Conservation (phyloP, 495 filamentous ascomycete genomes). For the Penicillium malachiteum region DNA sequence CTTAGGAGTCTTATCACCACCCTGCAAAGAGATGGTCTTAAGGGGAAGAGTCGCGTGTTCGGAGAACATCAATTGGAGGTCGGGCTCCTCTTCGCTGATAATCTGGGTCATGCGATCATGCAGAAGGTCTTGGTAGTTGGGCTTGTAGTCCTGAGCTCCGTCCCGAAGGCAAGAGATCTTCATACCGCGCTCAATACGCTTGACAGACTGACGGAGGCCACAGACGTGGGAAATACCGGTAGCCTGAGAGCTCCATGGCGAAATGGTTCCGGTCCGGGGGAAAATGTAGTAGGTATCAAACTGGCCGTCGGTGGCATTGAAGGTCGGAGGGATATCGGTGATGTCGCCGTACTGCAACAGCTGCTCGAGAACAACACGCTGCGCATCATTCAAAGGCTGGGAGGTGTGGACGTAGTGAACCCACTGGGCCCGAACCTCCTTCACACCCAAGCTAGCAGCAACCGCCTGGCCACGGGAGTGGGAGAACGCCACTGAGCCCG, state of each 20-base stretch:
- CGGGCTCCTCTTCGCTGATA: constrained; percentile 62
- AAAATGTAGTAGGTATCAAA: constrained; percentile 65
- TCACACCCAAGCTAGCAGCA: constrained; percentile 52
- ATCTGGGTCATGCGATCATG: constrained; percentile 94
- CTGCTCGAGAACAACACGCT: constrained; percentile 53
- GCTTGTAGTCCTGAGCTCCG: constrained; percentile 34
- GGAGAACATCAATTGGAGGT: constrained; percentile 73
- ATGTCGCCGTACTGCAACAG: constrained; percentile 65
- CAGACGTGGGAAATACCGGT: constrained; percentile 94
- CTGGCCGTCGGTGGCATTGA: constrained; percentile 40
- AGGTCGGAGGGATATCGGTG: constrained; percentile 43
- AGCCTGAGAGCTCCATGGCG: constrained; percentile 95
- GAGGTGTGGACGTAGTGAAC: constrained; percentile 60
- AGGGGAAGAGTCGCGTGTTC: constrained; percentile 69
- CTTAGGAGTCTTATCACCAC: constrained; percentile 57
- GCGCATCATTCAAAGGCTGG: constrained; percentile 37
- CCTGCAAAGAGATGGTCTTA: constrained; percentile 68
- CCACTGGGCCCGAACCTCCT: constrained; percentile 60
- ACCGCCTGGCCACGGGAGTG: constrained; percentile 52
- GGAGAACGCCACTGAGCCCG: constrained; percentile 54
- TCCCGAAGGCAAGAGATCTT: constrained; percentile 58
- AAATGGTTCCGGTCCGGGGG: constrained; percentile 80
- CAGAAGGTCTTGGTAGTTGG: constrained; percentile 67
- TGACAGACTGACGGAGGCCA: constrained; percentile 67
- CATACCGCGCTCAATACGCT: constrained; percentile 85